phyloP scores from a whole-genome alignment of 1,284 basidiomycete species.

The Psilocybe mexicana region DNA sequence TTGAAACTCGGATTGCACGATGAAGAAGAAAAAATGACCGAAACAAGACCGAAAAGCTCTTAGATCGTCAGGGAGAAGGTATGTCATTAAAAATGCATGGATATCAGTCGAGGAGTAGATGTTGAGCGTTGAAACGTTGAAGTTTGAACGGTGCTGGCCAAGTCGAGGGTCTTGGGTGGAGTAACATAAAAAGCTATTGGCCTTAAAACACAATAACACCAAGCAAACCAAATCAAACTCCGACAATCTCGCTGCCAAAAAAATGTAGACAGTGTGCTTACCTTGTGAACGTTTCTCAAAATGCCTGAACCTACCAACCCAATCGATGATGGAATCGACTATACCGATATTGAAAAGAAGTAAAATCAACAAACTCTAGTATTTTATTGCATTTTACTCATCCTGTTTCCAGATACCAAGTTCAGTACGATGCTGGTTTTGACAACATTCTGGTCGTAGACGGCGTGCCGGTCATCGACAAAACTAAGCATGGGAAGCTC shows the following conservation, averaged over 20 bases:
- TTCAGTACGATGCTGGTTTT: conserved; percentile 78
- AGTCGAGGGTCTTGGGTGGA: too few relatives aligned
- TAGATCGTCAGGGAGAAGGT: too few relatives aligned
- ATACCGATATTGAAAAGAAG: conserved; percentile 93
- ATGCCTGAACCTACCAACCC: conserved; percentile 38
- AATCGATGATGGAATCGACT: conserved; percentile 81
- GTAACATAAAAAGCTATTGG: neutral
- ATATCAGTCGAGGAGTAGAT: too few relatives aligned
- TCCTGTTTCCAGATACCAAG: conserved; percentile 63
- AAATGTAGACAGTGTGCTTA: conserved; percentile 15
- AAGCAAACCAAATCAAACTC: conserved; percentile 19
- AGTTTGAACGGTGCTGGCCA: too few relatives aligned
- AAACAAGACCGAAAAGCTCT: too few relatives aligned
- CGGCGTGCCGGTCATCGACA: conserved; percentile 85
- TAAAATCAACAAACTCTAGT: conserved; percentile 32
- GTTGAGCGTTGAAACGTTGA: neutral
- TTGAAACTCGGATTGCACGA: too few relatives aligned
- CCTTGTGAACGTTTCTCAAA: conserved; percentile 22
- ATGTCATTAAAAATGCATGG: too few relatives aligned
- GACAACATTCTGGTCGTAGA: conserved; percentile 90
- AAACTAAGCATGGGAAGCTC: conserved; percentile 76
- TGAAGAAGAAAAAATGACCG: too few relatives aligned
- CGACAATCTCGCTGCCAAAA: conserved; percentile 13
- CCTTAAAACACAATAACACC: neutral
- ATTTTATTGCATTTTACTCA: conserved; percentile 9